Percentiles rank a stretch among this genome's conserved stretches.
Conservation (phyloP, 2,329 filamentous ascomycete genomes). For the Trichophyton equinum region DNA sequence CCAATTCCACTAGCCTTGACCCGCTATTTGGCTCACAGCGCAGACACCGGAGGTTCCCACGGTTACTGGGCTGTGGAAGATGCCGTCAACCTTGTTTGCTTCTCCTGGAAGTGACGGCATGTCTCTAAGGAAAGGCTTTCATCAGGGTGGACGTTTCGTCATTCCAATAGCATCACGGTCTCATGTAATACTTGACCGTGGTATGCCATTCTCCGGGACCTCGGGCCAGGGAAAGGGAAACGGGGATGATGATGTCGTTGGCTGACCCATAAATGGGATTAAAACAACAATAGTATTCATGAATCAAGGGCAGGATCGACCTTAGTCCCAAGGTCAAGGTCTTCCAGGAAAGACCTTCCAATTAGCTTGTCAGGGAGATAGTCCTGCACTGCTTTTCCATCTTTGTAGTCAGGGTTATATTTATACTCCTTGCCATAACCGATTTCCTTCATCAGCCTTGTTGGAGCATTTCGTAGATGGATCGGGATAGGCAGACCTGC, state of each 20-base stretch:
- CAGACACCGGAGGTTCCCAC: neutral
- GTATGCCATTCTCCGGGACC: neutral
- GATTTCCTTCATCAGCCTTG: slow-evolving; percentile 80
- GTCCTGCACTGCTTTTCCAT: slow-evolving; percentile 71
- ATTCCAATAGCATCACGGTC: no score
- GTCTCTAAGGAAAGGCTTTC: neutral
- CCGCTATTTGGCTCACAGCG: neutral
- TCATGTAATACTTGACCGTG: neutral
- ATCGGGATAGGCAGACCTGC: slow-evolving; percentile 71
- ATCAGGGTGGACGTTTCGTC: no score
- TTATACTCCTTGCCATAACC: slow-evolving; percentile 89
- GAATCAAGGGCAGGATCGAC: slow-evolving; percentile 53
- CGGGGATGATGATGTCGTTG: neutral
- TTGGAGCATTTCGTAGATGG: slow-evolving; percentile 85
- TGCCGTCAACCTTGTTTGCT: neutral
- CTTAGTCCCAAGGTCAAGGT: slow-evolving; percentile 63
- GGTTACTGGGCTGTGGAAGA: neutral
- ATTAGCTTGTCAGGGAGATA: slow-evolving; percentile 71
- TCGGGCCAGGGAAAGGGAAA: neutral
- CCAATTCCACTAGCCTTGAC: no score
- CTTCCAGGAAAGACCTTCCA: slow-evolving; percentile 64
- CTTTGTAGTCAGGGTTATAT: slow-evolving; percentile 81
- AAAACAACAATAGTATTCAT: neutral
- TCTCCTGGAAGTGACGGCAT: neutral
- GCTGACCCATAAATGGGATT: neutral